Evolutionary conservation across 352 stramenopile genomes (phyloP), one percentile per base, ranked within the genome.

Genomic region (Pythium volutum): DNA sequence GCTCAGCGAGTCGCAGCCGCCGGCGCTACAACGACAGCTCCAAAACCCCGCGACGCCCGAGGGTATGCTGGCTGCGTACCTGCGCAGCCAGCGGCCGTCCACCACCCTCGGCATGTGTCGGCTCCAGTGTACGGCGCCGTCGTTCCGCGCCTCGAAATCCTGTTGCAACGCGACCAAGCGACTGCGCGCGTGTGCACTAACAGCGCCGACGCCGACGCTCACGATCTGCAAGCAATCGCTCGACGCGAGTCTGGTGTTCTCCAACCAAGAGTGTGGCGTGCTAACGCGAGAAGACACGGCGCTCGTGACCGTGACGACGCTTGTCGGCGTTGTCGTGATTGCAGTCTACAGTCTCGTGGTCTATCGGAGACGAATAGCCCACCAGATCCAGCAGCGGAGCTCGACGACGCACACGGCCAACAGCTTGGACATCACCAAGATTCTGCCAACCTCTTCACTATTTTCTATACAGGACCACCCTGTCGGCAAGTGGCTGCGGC

Each of bases 121-220:
- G 1, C 52, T 73, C 2, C 64, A 62, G 36, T 75, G 69, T 51
- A 72, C 68, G 11, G 55, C 50, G 34, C 25, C 59, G 16, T 47
- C 38, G 36, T 55, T 62, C 54, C 52, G 34, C 29, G 60, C 50
- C 31, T 71, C 69, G 18, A n/a, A 54, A 16, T 72, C 69, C 0
- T 75, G 69, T 34, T 75, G 69, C 26, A 55, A 69, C 27, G 65
- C 69, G 10, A 67, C 64, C n/a, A n/a, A 18, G 23, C 25, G 53
- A 27, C 59, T 75, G 1, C 63, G 53, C 38, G 54, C 49, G 23
- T 75, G 67, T 16, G n/a, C 55, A 34, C 45, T 66, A 23, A 50
- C 51, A 16, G 26, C 48, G 10, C 16, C 45, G 23, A 56, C 52
- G 29, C 36, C 53, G 1, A 38, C 45, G 39, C 57, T 69, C 1